These are phyloP conservation scores for Cardiospermum halicacabum DNA, from an alignment of 345 rosid genomes.

Conservation along the genomic window DNA sequence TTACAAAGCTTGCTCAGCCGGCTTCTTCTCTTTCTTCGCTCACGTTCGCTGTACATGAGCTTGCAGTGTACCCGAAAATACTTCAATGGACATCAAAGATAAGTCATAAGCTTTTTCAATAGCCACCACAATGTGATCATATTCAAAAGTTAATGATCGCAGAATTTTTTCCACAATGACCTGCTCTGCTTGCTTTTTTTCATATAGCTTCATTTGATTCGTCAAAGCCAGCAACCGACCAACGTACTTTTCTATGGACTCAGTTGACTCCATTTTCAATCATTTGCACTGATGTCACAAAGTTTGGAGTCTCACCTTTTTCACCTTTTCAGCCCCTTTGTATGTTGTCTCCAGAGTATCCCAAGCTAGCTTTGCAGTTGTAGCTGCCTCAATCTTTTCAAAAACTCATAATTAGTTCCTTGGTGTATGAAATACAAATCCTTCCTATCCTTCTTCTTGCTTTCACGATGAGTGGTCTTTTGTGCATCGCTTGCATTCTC, in stretches of 20 bases:
- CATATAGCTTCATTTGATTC: background rate
- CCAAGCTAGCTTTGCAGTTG: background rate
- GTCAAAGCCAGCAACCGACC: background rate
- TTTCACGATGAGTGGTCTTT: background rate
- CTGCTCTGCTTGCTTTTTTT: background rate
- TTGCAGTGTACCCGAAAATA: background rate
- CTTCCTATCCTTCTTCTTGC: constrained; percentile 2
- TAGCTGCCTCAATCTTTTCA: background rate
- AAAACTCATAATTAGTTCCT: background rate
- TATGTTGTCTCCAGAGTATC: background rate
- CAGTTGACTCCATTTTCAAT: background rate
- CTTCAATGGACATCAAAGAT: background rate
- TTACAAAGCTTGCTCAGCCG: background rate
- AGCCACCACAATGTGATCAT: constrained; percentile 2
- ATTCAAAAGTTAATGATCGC: background rate
- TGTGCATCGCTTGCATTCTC: constrained; percentile 1
- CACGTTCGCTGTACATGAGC: background rate
- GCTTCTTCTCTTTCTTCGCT: background rate
- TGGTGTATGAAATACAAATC: constrained; percentile 1
- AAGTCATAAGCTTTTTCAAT: background rate
- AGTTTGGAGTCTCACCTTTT: too few relatives aligned
- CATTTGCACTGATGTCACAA: background rate
- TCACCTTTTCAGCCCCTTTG: background rate
- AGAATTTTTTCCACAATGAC: background rate
- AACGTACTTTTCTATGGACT: background rate